Evolutionary conservation across 139 green algal genomes (phyloP), one percentile per base, ranked within the genome.

Genomic region (Raphidocelis subcapitata): DNA sequence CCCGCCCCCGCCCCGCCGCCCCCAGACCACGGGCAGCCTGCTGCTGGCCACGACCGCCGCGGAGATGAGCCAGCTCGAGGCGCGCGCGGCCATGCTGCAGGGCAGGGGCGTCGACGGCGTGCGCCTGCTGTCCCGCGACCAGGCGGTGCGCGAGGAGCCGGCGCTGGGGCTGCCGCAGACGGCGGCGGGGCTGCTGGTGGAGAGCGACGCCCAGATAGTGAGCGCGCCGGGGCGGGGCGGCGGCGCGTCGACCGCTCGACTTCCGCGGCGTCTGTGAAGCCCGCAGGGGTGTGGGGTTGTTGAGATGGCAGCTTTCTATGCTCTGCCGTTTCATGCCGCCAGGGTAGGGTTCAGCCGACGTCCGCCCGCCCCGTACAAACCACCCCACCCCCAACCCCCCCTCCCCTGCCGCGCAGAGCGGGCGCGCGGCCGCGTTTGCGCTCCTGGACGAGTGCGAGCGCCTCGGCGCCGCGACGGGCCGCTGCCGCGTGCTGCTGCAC

Each of bases 1-100:
- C n/a, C n/a, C n/a, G n/a, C n/a, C n/a, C n/a, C n/a, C n/a, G n/a
- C n/a, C n/a, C n/a, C n/a, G n/a, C n/a, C n/a, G n/a, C 52, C 23
- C 54, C 29, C 79, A 90, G 79, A 47, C 62, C n/a, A 79, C 49
- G 37, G 88, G 88, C 54, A 88, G 79, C 54, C 63, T 94, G 62
- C 74, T 94, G 21, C 41, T 94, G 3, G 78, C 82, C 24, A 79
- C 64, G 16, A 77, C n/a, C 24, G 33, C 44, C 16, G 59, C 67
- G 4, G 89, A 94, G 68, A 56, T 65, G 29, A 67, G 54, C 35
- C 36, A 67, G 24, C 79, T 92, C n/a, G 15, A 56, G 35, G 46
- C 57, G 16, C 76, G 85, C 12, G 62, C 62, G 10, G 29, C 61
- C 3, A 60, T 80, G 59, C 69, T 92, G 57, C 3, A 65, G 23